Percentiles rank a stretch among this genome's conserved stretches.
These are phyloP conservation scores for Cucumis cinereus DNA, from an alignment of 306 rosid species.

Conservation along the genomic window DNA sequence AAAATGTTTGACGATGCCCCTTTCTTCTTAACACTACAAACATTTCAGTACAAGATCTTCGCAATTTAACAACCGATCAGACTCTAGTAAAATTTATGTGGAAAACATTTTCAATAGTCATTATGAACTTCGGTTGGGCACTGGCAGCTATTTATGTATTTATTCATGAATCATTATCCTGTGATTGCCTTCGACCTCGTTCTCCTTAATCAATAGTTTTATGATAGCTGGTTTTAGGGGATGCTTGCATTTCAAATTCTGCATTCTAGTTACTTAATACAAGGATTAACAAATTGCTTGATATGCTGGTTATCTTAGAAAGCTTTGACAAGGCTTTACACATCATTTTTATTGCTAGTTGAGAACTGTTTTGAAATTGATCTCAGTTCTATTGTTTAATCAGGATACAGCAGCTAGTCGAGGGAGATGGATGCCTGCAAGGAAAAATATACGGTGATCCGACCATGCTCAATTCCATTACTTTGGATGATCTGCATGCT, in stretches of 20 bases:
- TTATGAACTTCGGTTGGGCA: not conserved
- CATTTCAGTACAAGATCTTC: not conserved
- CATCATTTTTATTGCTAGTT: not conserved
- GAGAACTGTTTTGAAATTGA: not conserved
- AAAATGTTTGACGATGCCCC: not conserved
- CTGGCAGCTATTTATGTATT: not conserved
- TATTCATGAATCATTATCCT: not conserved
- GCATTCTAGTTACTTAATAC: not conserved
- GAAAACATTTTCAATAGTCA: not conserved
- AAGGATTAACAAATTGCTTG: not conserved
- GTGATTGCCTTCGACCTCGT: not conserved
- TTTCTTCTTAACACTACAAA: not conserved
- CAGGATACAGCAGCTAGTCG: conserved; percentile 63
- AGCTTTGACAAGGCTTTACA: not conserved
- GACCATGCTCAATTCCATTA: conserved; percentile 37
- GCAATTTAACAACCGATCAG: not conserved
- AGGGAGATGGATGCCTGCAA: conserved; percentile 26
- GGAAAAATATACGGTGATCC: conserved; percentile 50
- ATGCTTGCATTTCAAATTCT: not conserved
- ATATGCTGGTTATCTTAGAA: not conserved
- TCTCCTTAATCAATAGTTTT: not conserved
- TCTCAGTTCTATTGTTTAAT: conserved; percentile 15
- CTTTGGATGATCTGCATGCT: conserved; percentile 59
- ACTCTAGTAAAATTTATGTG: not conserved
- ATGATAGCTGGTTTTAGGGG: not conserved